Base-by-base conservation (phyloP, 2,329 filamentous ascomycete species). In the Apiospora phragmitis region DNA sequence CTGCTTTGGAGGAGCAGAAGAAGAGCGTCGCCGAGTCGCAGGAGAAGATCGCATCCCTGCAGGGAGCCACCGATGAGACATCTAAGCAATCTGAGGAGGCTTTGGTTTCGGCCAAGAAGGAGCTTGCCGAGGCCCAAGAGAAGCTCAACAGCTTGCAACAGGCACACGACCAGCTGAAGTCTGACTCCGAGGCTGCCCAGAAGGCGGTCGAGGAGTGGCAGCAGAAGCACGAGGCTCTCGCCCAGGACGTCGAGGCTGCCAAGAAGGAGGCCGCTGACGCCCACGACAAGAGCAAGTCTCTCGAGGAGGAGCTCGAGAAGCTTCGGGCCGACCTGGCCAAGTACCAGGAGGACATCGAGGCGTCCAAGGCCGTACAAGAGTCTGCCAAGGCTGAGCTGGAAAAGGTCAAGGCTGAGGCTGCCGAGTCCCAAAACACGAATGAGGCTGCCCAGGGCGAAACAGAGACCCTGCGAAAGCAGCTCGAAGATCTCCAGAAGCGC, bases 41-140 rank as follows among this genome's bases (percentile, higher is more conserved):
- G 7, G 67, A 68, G 43, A 68, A 49, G 43, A 41, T 68, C 18
- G 35, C 67, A 29, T 35, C 32, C n/a, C 67, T 68, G 45, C 45
- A 55, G 26, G 26, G 35, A 49, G 45, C 67, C 16, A 38, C 35
- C 35, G 45, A 68, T 26, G 43, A 68, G 43, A 38, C 45, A 16
- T 68, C 67, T 4, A 68, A 68, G 67, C 43, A 68, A 21, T 49
- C 67, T 1, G 67, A 55, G 43, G 67, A 38, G 35, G 67, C 67
- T 49, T 49, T 68, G 43, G 73, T 78, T 4, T 71, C 77, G 7
- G 74, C 80, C 49, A 79, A 82, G 75, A 71, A 80, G 68, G 77
- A 82, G 70, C 75, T 83, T 41, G 75, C 77, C 68, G 79, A 80
- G 65, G 77, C 77, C n/a, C 72, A 72, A 38, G 73, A 80, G 70